Conservation (phyloP, 139 green algal species). For the Coelastrella sp. region DNA sequence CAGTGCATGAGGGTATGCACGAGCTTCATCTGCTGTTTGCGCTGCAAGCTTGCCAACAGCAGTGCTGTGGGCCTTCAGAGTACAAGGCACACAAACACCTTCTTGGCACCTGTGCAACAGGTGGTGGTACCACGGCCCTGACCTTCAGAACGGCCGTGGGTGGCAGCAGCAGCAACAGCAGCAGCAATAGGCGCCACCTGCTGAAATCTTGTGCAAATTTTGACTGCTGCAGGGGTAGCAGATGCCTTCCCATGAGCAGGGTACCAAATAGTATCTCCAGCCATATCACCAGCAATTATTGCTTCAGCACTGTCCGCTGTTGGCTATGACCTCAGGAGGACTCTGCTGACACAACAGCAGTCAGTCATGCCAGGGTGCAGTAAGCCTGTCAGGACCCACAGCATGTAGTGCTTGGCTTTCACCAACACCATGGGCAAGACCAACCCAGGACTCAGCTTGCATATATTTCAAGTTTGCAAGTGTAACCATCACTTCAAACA, state of each 20-base stretch:
- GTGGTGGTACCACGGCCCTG: not conserved
- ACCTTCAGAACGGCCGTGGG: not conserved
- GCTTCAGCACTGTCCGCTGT: not conserved
- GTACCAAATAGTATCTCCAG: not conserved
- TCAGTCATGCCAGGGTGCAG: not conserved
- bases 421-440: constrained; percentile 2
- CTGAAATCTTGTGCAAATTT: too few relatives aligned
- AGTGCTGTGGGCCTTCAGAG: not conserved
- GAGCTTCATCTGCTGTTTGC: not conserved
- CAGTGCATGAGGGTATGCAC: not conserved
- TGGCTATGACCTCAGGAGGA: not conserved
- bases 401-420: not conserved
- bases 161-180: not conserved
- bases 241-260: not conserved
- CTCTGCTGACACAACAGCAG: not conserved
- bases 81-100: not conserved
- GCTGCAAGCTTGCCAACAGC: not conserved
- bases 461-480: too few relatives aligned
- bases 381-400: not conserved
- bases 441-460: constrained; percentile 22
- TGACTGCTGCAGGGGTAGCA: not conserved
- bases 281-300: not conserved
- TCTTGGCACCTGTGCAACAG: not conserved
- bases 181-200: not conserved
- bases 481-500: too few relatives aligned